Conservation (phyloP, 2,329 filamentous ascomycete genomes). For the Cladophialophora exuberans region DNA sequence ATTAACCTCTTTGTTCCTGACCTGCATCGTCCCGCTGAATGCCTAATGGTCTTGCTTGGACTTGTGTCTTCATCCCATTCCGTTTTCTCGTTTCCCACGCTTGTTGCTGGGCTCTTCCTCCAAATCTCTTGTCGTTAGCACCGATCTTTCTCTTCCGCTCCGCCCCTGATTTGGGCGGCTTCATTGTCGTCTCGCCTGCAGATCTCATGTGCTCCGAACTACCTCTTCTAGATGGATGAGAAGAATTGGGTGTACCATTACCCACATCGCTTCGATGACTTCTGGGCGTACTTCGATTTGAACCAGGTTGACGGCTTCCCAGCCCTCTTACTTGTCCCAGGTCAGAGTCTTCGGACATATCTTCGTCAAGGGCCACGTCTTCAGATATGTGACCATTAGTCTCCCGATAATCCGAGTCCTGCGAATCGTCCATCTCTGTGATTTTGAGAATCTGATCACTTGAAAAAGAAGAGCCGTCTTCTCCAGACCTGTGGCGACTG, state of each 20-base stretch:
- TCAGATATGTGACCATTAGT: constrained; percentile 13
- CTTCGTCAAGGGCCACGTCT: constrained; percentile 6
- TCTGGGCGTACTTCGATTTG: not conserved
- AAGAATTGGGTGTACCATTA: not conserved
- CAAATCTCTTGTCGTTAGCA: not conserved
- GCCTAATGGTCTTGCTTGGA: no score
- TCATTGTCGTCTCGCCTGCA: not conserved
- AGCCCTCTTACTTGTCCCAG: not conserved
- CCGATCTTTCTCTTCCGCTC: not conserved
- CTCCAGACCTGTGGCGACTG: no score
- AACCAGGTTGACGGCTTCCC: not conserved
- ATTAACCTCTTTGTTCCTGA: no score
- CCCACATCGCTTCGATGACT: not conserved
- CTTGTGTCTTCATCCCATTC: no score
- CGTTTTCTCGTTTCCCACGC: not conserved
- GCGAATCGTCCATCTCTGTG: constrained; percentile 22
- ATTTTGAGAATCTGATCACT: no score
- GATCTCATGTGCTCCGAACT: not conserved
- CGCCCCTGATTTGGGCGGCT: not conserved
- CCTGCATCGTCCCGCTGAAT: no score
- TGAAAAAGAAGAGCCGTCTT: no score
- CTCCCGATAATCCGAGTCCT: constrained; percentile 25
- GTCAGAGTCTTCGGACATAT: constrained; percentile 2
- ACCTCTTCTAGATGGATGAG: not conserved
- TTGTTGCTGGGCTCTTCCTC: not conserved